Base-by-base conservation (phyloP, 805 yeast species). In the Scheffersomyces amazonensis region DNA sequence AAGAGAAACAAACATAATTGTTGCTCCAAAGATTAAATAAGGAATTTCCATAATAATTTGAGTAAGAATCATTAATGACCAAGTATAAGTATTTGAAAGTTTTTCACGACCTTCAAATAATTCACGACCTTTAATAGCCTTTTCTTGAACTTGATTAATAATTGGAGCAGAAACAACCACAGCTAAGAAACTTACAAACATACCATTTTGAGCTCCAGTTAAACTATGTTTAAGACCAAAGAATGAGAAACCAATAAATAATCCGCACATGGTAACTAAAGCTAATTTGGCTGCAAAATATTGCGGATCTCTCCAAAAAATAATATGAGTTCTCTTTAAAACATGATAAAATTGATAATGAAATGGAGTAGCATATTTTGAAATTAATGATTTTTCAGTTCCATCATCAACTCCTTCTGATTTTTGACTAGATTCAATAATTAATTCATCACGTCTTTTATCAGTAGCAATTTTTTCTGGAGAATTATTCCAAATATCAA, bases 71-170 rank as follows among this genome's bases (percentile, higher is more conserved):
- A 84, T 58, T 29, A 74, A 58, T 19, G 79, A 66, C 90, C 90
- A 84, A 50, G 81, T 83, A 65, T 79, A 84, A 29, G 86, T 84
- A 52, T 82, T 83, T 4, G 87, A 80, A 41, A 80, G 74, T 16
- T 78, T 69, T 53, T 84, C 91, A 52, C 91, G 72, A 11, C 76
- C 85, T 57, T 83, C 90, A 52, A 63, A 84, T 29, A 83, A 56
- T 40, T 78, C 83, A 51, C 89, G 72, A 16, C 80, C 69, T 15
- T 62, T 65, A 32, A 76, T 69, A 18, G 82, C 82, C 39, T 73
- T 71, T 16, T 73, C 80, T 52, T 80, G 84, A 38, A 79, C 72
- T 59, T 83, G 87, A 51, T 82, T 79, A 48, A 76, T 65, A 31
- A 75, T 53, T 13, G 86, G 80, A n/a, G 77, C 76, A 37, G 78